Conservation (phyloP, 1,139 yeast species). For the Chernovozyma aurita region DNA sequence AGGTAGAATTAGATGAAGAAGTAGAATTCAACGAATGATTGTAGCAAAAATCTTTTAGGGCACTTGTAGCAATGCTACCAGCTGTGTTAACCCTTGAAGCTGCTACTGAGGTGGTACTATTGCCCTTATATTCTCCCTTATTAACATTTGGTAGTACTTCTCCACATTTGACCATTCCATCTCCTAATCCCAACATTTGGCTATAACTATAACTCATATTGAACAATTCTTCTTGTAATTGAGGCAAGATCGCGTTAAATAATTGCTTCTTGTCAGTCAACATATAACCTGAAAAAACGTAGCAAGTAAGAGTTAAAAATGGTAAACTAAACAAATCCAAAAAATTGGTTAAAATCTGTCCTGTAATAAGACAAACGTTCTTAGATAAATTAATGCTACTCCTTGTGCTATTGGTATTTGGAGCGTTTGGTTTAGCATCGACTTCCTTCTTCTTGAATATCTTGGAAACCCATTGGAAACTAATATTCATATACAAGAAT, state of each 20-base stretch:
- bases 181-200: neutral
- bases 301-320: slow-evolving; percentile 39
- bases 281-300: neutral
- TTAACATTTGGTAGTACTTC: no score
- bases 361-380: slow-evolving; percentile 24
- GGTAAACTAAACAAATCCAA: slow-evolving; percentile 41
- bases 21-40: neutral
- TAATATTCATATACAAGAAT: slow-evolving; percentile 8
- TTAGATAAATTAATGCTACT: slow-evolving; percentile 11
- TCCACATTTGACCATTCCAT: neutral
- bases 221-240: slow-evolving; percentile 7
- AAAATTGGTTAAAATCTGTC: slow-evolving; percentile 30
- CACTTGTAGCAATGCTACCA: neutral
- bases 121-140: neutral
- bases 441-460: neutral
- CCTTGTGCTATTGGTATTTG: slow-evolving; percentile 2
- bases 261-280: neutral
- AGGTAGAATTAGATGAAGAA: neutral
- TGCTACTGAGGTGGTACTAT: neutral
- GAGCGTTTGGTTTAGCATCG: slow-evolving; percentile 12
- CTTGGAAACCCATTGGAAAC: slow-evolving; percentile 8
- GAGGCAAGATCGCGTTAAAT: slow-evolving; percentile 7
- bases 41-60: neutral
- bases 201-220: slow-evolving; percentile 1
- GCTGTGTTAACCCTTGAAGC: neutral